phyloP scores from a whole-genome alignment of 768 basidiomycete genomes.

The Lactarius deliciosus region DNA sequence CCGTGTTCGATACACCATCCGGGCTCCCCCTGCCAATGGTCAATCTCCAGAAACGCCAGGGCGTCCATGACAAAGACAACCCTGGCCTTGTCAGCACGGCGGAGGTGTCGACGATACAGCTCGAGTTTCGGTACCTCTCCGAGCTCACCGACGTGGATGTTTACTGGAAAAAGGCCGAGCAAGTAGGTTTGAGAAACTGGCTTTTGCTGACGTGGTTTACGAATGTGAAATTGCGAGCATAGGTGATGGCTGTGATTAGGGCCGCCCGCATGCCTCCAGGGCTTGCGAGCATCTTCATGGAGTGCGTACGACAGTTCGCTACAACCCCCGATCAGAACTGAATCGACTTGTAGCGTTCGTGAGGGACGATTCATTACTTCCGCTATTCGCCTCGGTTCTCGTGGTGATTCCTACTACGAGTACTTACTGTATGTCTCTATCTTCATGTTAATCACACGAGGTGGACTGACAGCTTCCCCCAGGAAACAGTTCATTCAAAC shows the following conservation, averaged over 20 bases:
- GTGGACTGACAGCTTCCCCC: conserved; percentile 22
- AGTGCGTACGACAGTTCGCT: conserved; percentile 42
- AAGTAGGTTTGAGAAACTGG: conserved; percentile 42
- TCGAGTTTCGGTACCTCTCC: conserved; percentile 89
- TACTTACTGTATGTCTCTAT: conserved; percentile 64
- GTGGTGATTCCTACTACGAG: conserved; percentile 94
- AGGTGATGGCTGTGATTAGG: conserved; percentile 74
- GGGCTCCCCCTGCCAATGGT: conserved; percentile 81
- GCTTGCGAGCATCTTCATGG: conserved; percentile 81
- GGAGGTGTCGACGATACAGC: conserved; percentile 84
- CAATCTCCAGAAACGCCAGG: conserved; percentile 64
- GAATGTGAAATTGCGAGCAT: not conserved
- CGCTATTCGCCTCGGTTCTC: conserved; percentile 84
- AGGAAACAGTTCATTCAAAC: conserved; percentile 84
- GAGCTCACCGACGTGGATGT: conserved; percentile 69
- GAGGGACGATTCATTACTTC: conserved; percentile 58
- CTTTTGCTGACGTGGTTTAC: not conserved
- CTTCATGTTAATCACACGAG: conserved; percentile 11
- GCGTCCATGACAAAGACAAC: conserved; percentile 59
- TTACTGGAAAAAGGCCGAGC: conserved; percentile 83
- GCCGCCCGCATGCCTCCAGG: conserved; percentile 62
- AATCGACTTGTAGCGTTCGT: conserved; percentile 40
- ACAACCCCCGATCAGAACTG: not conserved
- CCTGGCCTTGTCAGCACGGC: conserved; percentile 71
- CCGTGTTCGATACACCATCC: conserved; percentile 76